Conservation (phyloP, 2,329 filamentous ascomycete species). For the Chrysoporthe austroafricana region DNA sequence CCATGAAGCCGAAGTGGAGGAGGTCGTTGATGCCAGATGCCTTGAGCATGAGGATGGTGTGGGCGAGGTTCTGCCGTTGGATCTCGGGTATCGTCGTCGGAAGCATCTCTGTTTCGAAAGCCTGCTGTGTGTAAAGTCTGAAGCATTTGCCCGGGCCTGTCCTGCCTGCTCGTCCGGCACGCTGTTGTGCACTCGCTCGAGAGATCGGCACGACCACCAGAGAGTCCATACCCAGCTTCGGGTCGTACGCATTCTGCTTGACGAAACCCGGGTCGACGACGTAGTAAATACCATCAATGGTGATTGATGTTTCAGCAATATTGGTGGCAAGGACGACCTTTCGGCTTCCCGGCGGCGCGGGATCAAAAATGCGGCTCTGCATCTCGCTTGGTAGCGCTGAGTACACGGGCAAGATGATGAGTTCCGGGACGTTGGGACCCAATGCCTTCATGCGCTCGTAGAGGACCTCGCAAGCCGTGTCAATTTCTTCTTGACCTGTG, state of each 20-base stretch:
- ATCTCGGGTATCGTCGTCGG: slow-evolving; percentile 97
- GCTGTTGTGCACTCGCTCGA: slow-evolving; percentile 93
- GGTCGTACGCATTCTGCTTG: slow-evolving; percentile 96
- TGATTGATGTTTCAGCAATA: slow-evolving; percentile 97
- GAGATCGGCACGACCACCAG: slow-evolving; percentile 95
- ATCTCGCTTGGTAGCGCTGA: slow-evolving; percentile 91
- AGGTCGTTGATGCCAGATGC: slow-evolving; percentile 99
- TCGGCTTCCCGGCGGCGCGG: slow-evolving; percentile 79
- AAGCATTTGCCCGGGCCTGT: slow-evolving; percentile 97
- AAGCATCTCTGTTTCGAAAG: slow-evolving; percentile 95
- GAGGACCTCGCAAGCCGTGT: slow-evolving; percentile 89
- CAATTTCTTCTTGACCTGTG: slow-evolving; percentile 97
- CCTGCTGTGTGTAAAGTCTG: slow-evolving; percentile 90
- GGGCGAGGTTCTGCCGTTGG: slow-evolving; percentile 88
- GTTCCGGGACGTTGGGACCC: slow-evolving; percentile 85
- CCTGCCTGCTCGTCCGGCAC: slow-evolving; percentile 88
- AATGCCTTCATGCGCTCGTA: slow-evolving; percentile 96
- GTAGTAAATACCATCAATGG: slow-evolving; percentile 96
- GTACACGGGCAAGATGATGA: slow-evolving; percentile 95
- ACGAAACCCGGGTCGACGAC: slow-evolving; percentile 97
- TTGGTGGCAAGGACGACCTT: slow-evolving; percentile 99
- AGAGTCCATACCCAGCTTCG: slow-evolving; percentile 97
- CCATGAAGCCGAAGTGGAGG: slow-evolving; percentile 98
- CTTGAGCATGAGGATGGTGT: slow-evolving; percentile 96
- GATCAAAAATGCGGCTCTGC: slow-evolving; percentile 93